Conservation (phyloP, 2,329 filamentous ascomycete genomes). For the Ophiostoma piceae region DNA sequence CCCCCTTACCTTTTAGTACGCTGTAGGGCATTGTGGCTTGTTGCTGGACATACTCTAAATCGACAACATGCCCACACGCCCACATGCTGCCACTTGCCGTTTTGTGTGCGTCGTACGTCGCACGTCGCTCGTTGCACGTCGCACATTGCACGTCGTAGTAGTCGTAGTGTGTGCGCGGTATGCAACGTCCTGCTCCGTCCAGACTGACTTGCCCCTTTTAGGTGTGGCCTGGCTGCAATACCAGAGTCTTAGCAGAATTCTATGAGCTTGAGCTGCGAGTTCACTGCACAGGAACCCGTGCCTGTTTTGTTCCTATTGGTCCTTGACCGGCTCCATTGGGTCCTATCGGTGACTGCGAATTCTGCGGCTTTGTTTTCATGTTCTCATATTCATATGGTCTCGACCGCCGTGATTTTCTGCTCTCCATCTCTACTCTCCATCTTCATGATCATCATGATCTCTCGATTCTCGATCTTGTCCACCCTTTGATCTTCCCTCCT, state of each 20-base stretch:
- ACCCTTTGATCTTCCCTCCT: not conserved
- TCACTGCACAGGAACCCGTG: not conserved
- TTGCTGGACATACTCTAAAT: not conserved
- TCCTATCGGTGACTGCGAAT: not conserved
- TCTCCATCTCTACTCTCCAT: not conserved
- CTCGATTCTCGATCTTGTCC: not conserved
- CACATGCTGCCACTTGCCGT: not conserved
- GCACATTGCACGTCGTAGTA: too few relatives aligned
- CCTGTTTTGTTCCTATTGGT: not conserved
- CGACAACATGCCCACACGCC: not conserved
- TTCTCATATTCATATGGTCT: too few relatives aligned
- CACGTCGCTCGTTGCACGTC: not conserved
- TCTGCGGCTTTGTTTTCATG: not conserved
- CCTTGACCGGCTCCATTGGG: not conserved
- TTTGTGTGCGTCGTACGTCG: slow-evolving; percentile 5
- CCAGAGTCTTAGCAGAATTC: not conserved
- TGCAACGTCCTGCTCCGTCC: not conserved
- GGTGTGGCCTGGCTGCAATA: not conserved
- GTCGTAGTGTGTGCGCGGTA: not conserved
- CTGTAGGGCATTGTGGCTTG: not conserved
- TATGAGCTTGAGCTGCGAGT: not conserved
- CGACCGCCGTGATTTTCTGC: not conserved
- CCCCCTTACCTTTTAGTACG: too few relatives aligned
- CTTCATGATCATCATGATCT: not conserved
- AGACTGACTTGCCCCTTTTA: not conserved